A percentile compares a stretch with the other conserved stretches of the same genome.
These are phyloP conservation scores for Ceratobasidium sp. DNA, from an alignment of 1,284 basidiomycete genomes.

Conservation along the genomic window DNA sequence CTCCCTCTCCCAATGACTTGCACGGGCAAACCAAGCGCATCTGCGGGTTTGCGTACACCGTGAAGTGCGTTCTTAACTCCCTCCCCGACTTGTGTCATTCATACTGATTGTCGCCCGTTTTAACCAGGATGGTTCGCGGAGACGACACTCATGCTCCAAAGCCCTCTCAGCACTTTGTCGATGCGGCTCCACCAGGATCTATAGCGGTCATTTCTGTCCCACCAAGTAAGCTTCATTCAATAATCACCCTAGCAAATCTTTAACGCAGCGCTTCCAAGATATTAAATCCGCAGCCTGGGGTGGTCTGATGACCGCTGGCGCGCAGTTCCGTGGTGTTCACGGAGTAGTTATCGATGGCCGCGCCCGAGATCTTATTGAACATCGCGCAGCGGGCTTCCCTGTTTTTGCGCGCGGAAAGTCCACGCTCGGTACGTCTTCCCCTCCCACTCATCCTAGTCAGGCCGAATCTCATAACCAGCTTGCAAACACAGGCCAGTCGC, in stretches of 20 bases:
- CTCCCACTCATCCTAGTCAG: no score
- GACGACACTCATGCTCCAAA: slow-evolving; percentile 75
- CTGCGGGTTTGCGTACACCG: slow-evolving; percentile 91
- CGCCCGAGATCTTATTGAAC: slow-evolving; percentile 86
- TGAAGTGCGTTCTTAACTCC: slow-evolving; percentile 60
- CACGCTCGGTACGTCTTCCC: slow-evolving; percentile 71
- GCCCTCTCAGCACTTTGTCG: slow-evolving; percentile 84
- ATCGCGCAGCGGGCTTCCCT: slow-evolving; percentile 75
- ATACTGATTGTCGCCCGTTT: slow-evolving; percentile 20
- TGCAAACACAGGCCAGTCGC: slow-evolving; percentile 67
- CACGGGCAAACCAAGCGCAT: slow-evolving; percentile 59
- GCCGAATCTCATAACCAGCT: background rate
- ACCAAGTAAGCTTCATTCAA: slow-evolving; percentile 64
- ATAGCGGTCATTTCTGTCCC: slow-evolving; percentile 87
- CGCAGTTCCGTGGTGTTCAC: slow-evolving; percentile 73
- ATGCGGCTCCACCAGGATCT: slow-evolving; percentile 75
- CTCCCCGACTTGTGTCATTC: background rate
- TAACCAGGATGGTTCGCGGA: slow-evolving; percentile 72
- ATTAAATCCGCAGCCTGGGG: slow-evolving; percentile 91
- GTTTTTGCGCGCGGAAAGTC: slow-evolving; percentile 87
- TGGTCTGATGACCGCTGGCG: slow-evolving; percentile 90
- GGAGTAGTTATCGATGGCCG: slow-evolving; percentile 86
- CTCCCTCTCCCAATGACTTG: slow-evolving; percentile 60
- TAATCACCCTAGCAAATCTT: no score
- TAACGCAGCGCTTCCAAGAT: slow-evolving; percentile 60